These are phyloP conservation scores for Lyophyllum decastes DNA, from an alignment of 768 basidiomycete genomes.

Conservation along the genomic window DNA sequence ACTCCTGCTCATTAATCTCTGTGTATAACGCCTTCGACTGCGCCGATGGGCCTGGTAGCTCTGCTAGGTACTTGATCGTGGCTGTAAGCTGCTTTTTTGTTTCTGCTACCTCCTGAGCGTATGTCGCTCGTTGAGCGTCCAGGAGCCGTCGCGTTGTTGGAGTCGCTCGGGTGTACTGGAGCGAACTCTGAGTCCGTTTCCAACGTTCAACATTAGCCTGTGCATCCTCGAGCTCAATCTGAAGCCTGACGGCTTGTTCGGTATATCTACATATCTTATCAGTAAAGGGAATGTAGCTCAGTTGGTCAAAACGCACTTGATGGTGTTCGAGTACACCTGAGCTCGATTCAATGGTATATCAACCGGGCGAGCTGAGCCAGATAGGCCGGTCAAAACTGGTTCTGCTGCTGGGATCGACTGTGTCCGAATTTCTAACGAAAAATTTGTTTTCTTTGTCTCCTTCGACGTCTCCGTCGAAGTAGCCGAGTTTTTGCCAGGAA, in stretches of 20 bases:
- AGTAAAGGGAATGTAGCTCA: not conserved
- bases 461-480: not conserved
- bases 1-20: conserved; percentile 20
- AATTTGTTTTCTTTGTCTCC: not conserved
- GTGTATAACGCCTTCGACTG: conserved; percentile 3
- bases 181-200: conserved; percentile 31
- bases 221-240: conserved; percentile 23
- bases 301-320: conserved; percentile 19
- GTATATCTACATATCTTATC: conserved; percentile 22
- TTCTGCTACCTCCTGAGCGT: conserved; percentile 16
- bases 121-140: conserved; percentile 18
- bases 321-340: conserved; percentile 18
- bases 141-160: conserved; percentile 28
- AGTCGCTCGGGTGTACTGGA: conserved; percentile 28
- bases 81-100: conserved; percentile 21
- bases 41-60: conserved; percentile 25
- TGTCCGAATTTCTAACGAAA: conserved; percentile 10
- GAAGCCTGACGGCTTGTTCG: conserved; percentile 27
- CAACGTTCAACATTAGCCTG: conserved; percentile 25
- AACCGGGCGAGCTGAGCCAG: conserved; percentile 8
- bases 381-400: not conserved
- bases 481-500: conserved; percentile 1
- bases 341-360: conserved; percentile 12
- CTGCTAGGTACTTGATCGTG: conserved; percentile 24
- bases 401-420: conserved; percentile 10